Percentiles rank a stretch among this genome's conserved stretches.
These are phyloP conservation scores for sorghum (Sorghum bicolor) DNA, from an alignment of 176 grass and related monocot species.

Conservation along the genomic window DNA sequence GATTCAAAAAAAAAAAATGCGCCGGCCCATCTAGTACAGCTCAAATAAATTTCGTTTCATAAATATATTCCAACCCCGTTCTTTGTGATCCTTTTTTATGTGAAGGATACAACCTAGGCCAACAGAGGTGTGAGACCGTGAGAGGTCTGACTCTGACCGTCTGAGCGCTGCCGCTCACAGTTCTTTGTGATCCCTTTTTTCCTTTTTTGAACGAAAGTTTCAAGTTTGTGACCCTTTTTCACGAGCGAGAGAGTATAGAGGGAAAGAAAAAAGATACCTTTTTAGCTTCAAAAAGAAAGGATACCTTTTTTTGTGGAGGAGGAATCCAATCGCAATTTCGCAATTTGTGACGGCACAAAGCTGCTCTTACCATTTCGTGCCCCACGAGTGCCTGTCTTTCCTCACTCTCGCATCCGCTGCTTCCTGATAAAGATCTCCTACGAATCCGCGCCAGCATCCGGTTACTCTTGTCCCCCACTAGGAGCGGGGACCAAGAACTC, in stretches of 20 bases:
- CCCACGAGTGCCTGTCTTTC: not conserved
- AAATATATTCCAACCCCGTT: no score
- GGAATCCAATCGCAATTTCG: not conserved
- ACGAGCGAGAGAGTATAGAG: not conserved
- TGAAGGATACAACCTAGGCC: no score
- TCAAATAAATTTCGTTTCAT: no score
- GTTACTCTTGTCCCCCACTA: slow-evolving; percentile 15
- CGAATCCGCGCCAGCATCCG: not conserved
- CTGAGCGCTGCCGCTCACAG: no score
- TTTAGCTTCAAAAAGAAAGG: no score
- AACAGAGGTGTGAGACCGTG: no score
- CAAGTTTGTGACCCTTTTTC: not conserved
- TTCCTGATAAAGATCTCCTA: not conserved
- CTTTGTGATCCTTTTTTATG: no score
- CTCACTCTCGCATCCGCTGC: not conserved
- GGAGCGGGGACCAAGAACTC: not conserved
- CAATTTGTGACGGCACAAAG: slow-evolving; percentile 9
- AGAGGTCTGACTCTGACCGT: no score
- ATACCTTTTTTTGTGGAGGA: not conserved
- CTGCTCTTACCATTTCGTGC: not conserved
- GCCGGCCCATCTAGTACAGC: no score
- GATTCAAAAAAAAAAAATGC: no score
- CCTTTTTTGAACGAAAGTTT: no score
- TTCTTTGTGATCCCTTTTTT: no score
- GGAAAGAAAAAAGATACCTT: not conserved